A percentile compares a stretch with the other conserved stretches of the same genome.
Conservation (phyloP, 352 stramenopile species). For the Pythium monospermum region DNA sequence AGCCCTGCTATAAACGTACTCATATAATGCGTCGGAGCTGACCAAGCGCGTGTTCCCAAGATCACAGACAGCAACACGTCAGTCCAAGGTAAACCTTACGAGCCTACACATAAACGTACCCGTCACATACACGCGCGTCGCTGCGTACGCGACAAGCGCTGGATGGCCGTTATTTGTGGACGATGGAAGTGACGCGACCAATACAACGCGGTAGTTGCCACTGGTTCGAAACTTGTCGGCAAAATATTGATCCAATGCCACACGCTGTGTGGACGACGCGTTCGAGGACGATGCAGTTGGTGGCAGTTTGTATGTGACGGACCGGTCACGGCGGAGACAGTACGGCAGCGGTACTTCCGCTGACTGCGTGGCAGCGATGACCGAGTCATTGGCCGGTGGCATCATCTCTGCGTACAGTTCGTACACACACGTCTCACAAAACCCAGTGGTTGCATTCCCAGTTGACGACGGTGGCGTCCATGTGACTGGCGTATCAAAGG, state of each 20-base stretch:
- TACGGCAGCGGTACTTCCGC: constrained; percentile 25
- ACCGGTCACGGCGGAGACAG: constrained; percentile 14
- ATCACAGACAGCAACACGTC: background rate
- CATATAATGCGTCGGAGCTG: constrained; percentile 13
- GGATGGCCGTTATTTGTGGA: constrained; percentile 23
- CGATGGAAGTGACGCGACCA: constrained; percentile 25
- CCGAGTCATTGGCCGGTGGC: constrained; percentile 7
- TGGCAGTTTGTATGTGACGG: constrained; percentile 22
- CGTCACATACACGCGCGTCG: constrained; percentile 21
- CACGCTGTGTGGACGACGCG: background rate
- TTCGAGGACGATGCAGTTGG: background rate
- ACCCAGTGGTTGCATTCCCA: background rate
- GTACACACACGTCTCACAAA: constrained; percentile 27
- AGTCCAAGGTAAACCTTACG: background rate
- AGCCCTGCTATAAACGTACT: no score
- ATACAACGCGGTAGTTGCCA: constrained; percentile 28
- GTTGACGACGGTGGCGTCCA: constrained; percentile 12
- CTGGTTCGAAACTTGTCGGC: constrained; percentile 26
- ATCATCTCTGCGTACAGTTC: constrained; percentile 23
- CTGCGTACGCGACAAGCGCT: constrained; percentile 24
- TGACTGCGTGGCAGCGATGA: background rate
- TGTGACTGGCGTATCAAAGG: constrained; percentile 14
- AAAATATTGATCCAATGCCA: constrained; percentile 22
- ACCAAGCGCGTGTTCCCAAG: no score
- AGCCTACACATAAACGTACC: constrained; percentile 6